Evolutionary conservation across 352 stramenopile species (phyloP), one percentile per base, ranked within the genome.

Genomic region (Globisporangium okanoganense): DNA sequence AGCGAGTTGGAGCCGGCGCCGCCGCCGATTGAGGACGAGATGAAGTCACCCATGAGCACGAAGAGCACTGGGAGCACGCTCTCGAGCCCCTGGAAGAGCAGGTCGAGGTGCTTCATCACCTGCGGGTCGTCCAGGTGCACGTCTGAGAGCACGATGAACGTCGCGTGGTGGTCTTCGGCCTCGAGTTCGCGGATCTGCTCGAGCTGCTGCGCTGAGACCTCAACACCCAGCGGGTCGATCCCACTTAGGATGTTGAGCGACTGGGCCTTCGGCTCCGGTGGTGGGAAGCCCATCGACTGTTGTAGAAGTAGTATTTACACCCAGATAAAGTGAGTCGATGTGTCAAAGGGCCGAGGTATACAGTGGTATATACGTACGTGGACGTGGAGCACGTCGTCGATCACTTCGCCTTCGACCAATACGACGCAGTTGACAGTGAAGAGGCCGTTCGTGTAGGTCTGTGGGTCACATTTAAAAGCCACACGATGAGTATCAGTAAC

Each of bases 1-100:
- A 94, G 64, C 22, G 75, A 82, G 57, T 85, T 88, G 12, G 81
- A 87, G 13, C 72, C 76, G 3, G 75, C 68, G 52, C 85, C 79
- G 61, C 82, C 73, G 62, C 86, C 88, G 4, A 96, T 83, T 9
- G 87, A 84, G 2, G 76, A 74, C 7, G 87, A 94, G 50, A 92
- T 78, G 61, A 98, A 98, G 69, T 98, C 92, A 45, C 95, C 95
- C 90, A 98, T 97, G 24, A 98, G 79, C 14, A 97, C 82, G 65
- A 98, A 97, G 20, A 98, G 64, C 20, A 82, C 81, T 10, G 85
- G 82, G 50, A 82, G 56, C 12, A 95, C 71, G 22, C 71, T 79
- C 53, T 95, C 77, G 31, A 96, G 88, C 1, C 87, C 91, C 45
- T 94, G 77, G 55, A 98, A 96, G 31, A 98, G 72, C 29, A 85